Base-by-base conservation (phyloP, 78 protist genomes). In the Dictyostelium firmibasis region DNA sequence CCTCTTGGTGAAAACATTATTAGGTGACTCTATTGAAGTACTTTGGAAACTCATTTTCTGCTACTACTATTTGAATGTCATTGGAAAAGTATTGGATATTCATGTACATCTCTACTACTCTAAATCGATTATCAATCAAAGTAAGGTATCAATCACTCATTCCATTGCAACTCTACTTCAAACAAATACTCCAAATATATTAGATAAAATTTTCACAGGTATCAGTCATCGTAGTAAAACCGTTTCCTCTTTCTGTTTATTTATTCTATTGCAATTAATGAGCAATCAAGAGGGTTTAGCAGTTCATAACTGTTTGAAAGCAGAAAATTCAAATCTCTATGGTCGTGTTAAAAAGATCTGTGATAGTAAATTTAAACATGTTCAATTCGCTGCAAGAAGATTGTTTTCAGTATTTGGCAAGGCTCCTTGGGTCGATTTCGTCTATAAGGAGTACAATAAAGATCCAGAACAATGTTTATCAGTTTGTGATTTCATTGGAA, bases 71-170 rank as follows among this genome's bases (percentile, higher is more conserved):
- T 60, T 88, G 0, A 53, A 27, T 43, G 82, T 88, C 1, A 88
- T 88, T 79, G 93, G 86, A 0, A 88, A 43, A 44, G 93, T 77
- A 16, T 79, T 88, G 93, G 93, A 88, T 57, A 35, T 64, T 67
- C 93, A 88, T 88, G 93, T 88, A 60, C 93, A 88, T 88, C 70
- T 88, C 41, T 88, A 88, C 43, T 88, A 41, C 64, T 36, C 86
- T 0, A 88, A 88, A 67, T 79, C 93, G 0, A 29, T 79, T 2
- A 67, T 88, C 64, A 88, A 27, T 43, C 85, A 88, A 64, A 27
- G 69, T 18, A 88, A 88, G 64, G 93, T 88, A 23, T 79, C 86
- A 44, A 57, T 88, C 35, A 35, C 93, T 60, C 93, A 88, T 43
- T 77, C 81, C n/a, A 53, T 88, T 2, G 85, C 93, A 35, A 88